Conservation (phyloP, 2,329 filamentous ascomycete genomes). For the Pyrenophora teres region DNA sequence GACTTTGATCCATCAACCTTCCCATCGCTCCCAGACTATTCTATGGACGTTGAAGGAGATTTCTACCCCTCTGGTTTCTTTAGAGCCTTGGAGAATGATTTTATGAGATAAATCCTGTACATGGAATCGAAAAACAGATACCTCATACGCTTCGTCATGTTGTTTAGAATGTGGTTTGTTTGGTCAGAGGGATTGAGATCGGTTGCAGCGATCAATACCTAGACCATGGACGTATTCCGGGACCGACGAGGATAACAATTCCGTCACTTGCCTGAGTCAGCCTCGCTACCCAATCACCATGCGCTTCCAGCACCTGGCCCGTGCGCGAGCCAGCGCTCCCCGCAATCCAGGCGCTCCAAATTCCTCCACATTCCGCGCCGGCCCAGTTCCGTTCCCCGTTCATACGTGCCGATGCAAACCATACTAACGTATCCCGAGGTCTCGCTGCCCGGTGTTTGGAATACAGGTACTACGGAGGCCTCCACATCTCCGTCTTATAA, state of each 20-base stretch:
- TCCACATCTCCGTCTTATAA: neutral
- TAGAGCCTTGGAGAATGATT: slow-evolving; percentile 37
- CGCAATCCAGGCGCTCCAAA: slow-evolving; percentile 10
- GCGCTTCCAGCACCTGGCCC: neutral
- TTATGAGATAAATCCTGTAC: slow-evolving; percentile 1
- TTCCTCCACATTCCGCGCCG: slow-evolving; percentile 23
- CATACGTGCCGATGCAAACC: slow-evolving; percentile 20
- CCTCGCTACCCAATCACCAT: slow-evolving; percentile 15
- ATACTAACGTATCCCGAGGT: slow-evolving; percentile 18
- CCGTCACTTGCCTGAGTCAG: slow-evolving; percentile 16
- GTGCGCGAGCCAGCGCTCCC: slow-evolving; percentile 10
- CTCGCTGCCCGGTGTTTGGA: neutral
- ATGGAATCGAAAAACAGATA: too few species aligned
- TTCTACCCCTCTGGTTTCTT: slow-evolving; percentile 33
- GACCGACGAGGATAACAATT: slow-evolving; percentile 11
- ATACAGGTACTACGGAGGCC: neutral
- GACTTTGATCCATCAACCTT: slow-evolving; percentile 25
- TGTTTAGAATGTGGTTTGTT: too few species aligned
- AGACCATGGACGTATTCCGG: neutral
- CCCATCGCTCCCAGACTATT: slow-evolving; percentile 20
- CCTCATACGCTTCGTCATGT: too few species aligned
- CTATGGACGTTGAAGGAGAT: slow-evolving; percentile 22
- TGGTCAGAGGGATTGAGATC: too few species aligned
- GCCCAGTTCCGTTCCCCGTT: slow-evolving; percentile 13
- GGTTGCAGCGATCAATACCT: too few species aligned